Percentiles rank a stretch among this genome's conserved stretches.
phyloP scores from a whole-genome alignment of 345 rosid genomes.

The Hevea brasiliensis region DNA sequence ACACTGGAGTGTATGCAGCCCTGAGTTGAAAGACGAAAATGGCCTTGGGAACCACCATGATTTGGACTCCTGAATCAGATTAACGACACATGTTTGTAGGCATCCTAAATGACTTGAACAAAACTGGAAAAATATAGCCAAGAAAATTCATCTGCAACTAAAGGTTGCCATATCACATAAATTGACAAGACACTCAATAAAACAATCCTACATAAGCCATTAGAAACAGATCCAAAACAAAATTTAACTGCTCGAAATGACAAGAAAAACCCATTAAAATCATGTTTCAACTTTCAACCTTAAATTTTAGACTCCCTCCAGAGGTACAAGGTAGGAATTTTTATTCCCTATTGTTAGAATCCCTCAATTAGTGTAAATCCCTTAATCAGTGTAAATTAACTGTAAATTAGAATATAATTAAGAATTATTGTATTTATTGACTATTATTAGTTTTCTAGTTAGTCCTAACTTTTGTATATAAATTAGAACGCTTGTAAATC shows the following conservation, averaged over 20 bases:
- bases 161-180: background rate
- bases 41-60: constrained; percentile 77
- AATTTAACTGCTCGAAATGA: background rate
- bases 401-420: too few species aligned
- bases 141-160: background rate
- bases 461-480: too few species aligned
- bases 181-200: too few species aligned
- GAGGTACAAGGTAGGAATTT: background rate
- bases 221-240: too few species aligned
- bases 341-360: too few species aligned
- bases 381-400: too few species aligned
- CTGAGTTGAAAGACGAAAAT: constrained; percentile 53
- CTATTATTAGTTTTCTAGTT: too few species aligned
- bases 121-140: background rate
- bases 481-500: too few species aligned
- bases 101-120: background rate
- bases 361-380: too few species aligned
- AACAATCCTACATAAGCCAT: too few species aligned
- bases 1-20: constrained; percentile 46
- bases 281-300: background rate
- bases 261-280: background rate
- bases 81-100: background rate
- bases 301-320: too few species aligned
- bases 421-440: too few species aligned
- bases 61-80: constrained; percentile 44